Base-by-base conservation (phyloP, 805 yeast species). In the Citeromyces nyonsensis region DNA sequence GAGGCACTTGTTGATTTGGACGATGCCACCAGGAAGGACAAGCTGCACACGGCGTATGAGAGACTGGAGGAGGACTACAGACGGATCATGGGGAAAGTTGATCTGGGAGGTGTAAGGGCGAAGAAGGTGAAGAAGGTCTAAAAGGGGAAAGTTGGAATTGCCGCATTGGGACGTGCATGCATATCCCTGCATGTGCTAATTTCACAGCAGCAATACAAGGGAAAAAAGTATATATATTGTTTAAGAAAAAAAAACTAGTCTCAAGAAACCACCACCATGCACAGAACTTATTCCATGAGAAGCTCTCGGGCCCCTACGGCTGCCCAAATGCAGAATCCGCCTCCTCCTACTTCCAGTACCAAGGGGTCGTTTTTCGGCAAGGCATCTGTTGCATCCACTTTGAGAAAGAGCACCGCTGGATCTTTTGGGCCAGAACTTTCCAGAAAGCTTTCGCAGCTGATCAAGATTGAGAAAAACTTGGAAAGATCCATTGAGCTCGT, bases 401-500 rank as follows among this genome's bases (percentile, higher is more conserved):
- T 81, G 52, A 76, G 94, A 59, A 83, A 78, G 57, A 64, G 72
- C 45, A 69, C 94, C 37, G 94, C 96, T 36, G 95, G 94, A 42
- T 73, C 80, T 29, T 72, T 84, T 50, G 96, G 96, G 36, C 97
- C 97, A 29, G 96, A 88, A 60, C 68, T 91, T 51, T 72, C 96
- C 28, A 76, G 93, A 61, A 88, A 88, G 56, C 71, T 88, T 51
- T 77, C 94, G 28, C 85, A 79, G 49, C 72, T 83, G 54, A 83
- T 91, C 54, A 91, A 88, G 71, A 81, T 85, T 69, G 98, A 88
- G 66, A 91, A 91, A 71, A 81, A 82, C 57, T 80, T 88, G 42
- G 78, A 86, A 81, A 78, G 95, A 59, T 75, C 94, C 40, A 69
- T 91, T 49, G 97, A 91, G 65, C 67, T 83, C 42, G 86, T 84